Conservation (phyloP, 2,329 filamentous ascomycete genomes). For the Biscogniauxia sp. region DNA sequence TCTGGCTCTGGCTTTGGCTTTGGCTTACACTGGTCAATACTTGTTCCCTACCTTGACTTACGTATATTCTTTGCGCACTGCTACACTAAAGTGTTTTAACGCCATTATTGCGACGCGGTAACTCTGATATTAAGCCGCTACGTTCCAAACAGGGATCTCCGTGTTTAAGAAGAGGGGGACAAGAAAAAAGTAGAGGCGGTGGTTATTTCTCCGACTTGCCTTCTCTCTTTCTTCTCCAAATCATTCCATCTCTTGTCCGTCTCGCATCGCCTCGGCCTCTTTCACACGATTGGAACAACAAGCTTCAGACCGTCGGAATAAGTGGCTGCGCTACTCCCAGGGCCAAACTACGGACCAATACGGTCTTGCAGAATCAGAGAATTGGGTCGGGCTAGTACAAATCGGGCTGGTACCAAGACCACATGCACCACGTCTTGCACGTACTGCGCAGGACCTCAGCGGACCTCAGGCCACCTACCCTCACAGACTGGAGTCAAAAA, state of each 20-base stretch:
- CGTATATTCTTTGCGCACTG: neutral
- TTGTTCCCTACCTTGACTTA: too few species aligned
- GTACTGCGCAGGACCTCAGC: neutral
- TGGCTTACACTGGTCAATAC: too few species aligned
- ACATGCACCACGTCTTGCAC: neutral
- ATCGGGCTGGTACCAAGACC: neutral
- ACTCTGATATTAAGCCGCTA: neutral
- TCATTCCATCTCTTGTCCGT: neutral
- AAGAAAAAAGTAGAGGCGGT: too few species aligned
- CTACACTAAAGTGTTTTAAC: neutral
- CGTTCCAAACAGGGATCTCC: neutral
- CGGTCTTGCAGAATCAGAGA: neutral
- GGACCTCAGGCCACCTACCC: neutral
- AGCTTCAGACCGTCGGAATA: neutral
- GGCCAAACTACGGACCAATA: neutral
- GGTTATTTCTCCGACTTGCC: too few species aligned
- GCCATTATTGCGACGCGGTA: slow-evolving; percentile 3
- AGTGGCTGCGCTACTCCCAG: neutral
- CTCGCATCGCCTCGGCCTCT: neutral
- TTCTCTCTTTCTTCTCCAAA: too few species aligned
- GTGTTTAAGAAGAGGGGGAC: neutral
- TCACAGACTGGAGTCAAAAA: slow-evolving; percentile 5
- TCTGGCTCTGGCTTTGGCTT: too few species aligned
- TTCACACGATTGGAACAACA: neutral
- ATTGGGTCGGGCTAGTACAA: neutral